Conservation (phyloP, 208 protist species). For the Acanthamoeba royreba region DNA sequence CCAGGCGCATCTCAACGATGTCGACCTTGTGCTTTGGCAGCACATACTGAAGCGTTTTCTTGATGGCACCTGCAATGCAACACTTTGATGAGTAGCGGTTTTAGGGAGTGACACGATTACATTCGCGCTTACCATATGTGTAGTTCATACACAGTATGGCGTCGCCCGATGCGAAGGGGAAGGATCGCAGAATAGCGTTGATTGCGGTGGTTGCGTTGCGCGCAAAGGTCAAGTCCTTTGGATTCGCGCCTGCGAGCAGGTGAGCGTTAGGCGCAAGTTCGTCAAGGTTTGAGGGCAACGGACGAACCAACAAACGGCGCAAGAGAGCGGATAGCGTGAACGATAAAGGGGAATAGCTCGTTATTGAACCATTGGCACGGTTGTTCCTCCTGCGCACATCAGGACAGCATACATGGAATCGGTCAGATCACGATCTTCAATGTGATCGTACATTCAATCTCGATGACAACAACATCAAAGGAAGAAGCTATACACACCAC, state of each 20-base stretch:
- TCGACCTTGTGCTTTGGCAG: neutral
- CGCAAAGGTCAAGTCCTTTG: neutral
- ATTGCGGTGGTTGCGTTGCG: neutral
- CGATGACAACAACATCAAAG: neutral
- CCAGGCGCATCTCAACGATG: neutral
- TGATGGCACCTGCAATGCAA: neutral
- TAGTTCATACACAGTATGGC: neutral
- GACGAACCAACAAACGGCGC: neutral
- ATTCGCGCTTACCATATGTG: neutral
- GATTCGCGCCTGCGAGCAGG: neutral
- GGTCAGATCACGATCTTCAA: neutral
- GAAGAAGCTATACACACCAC: neutral
- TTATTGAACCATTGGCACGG: slow-evolving; percentile 12
- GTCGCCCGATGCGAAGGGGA: neutral
- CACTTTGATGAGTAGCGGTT: no score
- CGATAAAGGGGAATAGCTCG: neutral
- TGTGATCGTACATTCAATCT: neutral
- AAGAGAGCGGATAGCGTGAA: neutral
- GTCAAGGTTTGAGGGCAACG: neutral
- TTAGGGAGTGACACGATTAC: neutral
- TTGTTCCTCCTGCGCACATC: neutral
- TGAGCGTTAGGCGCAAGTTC: neutral
- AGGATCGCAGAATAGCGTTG: slow-evolving; percentile 1
- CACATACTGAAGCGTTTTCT: neutral
- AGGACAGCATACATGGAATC: neutral